phyloP scores from a whole-genome alignment of 164 flowering plant genomes.

The Buxus sempervirens region DNA sequence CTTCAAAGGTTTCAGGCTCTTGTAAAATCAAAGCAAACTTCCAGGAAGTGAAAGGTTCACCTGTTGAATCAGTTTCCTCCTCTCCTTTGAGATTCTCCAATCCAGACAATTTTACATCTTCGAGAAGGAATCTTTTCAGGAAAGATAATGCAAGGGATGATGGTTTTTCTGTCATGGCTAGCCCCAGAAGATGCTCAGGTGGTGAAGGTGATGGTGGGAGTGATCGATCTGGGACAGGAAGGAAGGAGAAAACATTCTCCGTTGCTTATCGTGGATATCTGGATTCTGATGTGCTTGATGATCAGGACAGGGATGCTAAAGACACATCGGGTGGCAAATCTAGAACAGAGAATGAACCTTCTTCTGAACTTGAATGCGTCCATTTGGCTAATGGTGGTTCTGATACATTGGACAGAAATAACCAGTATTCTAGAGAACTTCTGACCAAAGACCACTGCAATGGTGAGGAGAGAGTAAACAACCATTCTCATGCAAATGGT shows the following conservation, averaged over 20 bases:
- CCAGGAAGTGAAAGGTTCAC: neutral
- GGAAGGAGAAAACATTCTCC: slow-evolving; percentile 33
- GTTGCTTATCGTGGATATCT: slow-evolving; percentile 28
- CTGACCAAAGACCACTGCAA: slow-evolving; percentile 24
- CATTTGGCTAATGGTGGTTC: slow-evolving; percentile 26
- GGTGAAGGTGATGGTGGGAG: slow-evolving; percentile 51
- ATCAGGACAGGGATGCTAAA: slow-evolving; percentile 28
- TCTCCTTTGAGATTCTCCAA: neutral
- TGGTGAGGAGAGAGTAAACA: slow-evolving; percentile 28
- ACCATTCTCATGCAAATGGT: slow-evolving; percentile 33
- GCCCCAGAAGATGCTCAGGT: slow-evolving; percentile 43
- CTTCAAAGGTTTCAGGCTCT: slow-evolving; percentile 75
- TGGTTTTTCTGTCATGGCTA: slow-evolving; percentile 23
- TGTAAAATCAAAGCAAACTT: neutral
- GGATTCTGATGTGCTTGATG: slow-evolving; percentile 37
- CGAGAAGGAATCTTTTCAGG: slow-evolving; percentile 6
- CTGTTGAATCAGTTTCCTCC: slow-evolving; percentile 13
- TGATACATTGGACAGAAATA: slow-evolving; percentile 22
- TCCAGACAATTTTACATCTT: neutral
- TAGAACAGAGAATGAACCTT: slow-evolving; percentile 19
- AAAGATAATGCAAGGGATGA: slow-evolving; percentile 39
- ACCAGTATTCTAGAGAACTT: slow-evolving; percentile 21
- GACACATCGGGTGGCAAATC: slow-evolving; percentile 25
- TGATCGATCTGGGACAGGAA: slow-evolving; percentile 31
- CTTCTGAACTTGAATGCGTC: slow-evolving; percentile 25